Evolutionary conservation across 2,329 filamentous ascomycete genomes (phyloP), one percentile per base, ranked within the genome.

Genomic region (Phaeosphaeria sp.): DNA sequence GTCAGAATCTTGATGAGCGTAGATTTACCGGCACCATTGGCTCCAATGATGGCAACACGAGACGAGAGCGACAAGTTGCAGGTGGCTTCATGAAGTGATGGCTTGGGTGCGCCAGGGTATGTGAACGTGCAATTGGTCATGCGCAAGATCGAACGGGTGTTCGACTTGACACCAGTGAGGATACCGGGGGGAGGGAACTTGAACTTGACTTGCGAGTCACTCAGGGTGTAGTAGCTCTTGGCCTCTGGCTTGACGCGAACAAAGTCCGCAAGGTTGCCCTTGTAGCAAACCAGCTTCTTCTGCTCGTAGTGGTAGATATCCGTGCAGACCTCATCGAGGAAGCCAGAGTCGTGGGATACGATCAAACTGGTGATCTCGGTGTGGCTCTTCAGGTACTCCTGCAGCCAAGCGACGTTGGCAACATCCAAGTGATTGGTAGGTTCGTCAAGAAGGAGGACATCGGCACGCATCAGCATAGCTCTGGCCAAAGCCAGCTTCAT

Each of bases 261-360:
- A 74, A 99, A 97, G 47, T 84, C 88, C 20, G 87, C 87, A 56
- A 95, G 82, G 79, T 95, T 94, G 64, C 91, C 91, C 81, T 89
- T 90, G 86, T 92, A 94, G 79, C 87, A 89, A 21, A 89, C 89
- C 27, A 99, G 86, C 83, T 98, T 99, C 88, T 99, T 99, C 79
- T 89, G 87, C 79, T 99, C 95, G 80, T 99, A 99, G 82, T 99
- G 95, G 82, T 97, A 97, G 74, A 99, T 97, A 76, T 99, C 95
- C 6, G 95, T 99, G 74, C 94, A 98, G 66, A 99, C 93, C 65
- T 94, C 93, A 76, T 99, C 95, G 56, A 99, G 82, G 86, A 99
- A 99, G 21, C 91, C 90, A 2, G 94, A 98, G 86, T 99, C 95
- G 91, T 99, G 95, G 76, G 91, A 96, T 67, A 99, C 95, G 74